Percentiles rank a stretch among this genome's conserved stretches.
These are phyloP conservation scores for Xylaria sp. DNA, from an alignment of 2,329 filamentous ascomycete genomes.

Conservation along the genomic window DNA sequence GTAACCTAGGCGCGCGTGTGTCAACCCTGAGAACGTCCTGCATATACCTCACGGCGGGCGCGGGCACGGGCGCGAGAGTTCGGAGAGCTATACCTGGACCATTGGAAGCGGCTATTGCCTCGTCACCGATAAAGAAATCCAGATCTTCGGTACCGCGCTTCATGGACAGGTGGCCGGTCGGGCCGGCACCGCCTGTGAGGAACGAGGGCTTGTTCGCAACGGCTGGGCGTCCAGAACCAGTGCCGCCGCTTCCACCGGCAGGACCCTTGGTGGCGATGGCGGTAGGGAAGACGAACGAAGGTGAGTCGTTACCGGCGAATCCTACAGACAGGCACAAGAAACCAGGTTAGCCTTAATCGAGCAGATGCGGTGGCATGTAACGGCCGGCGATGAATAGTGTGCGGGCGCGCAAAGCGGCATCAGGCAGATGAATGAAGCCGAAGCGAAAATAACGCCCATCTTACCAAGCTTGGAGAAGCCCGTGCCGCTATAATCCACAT, in stretches of 20 bases:
- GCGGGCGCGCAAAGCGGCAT: constrained; percentile 7
- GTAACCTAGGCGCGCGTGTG: constrained; percentile 70
- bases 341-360: constrained; percentile 40
- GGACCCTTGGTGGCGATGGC: constrained; percentile 95
- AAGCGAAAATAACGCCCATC: constrained; percentile 46
- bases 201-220: constrained; percentile 96
- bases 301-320: constrained; percentile 98
- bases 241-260: constrained; percentile 74
- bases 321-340: constrained; percentile 61
- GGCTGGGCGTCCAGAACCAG: constrained; percentile 87
- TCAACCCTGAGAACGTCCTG: constrained; percentile 34
- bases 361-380: constrained; percentile 11
- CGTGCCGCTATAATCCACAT: constrained; percentile 78
- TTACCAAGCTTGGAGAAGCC: constrained; percentile 98
- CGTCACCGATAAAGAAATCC: constrained; percentile 98
- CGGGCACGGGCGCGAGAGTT: not conserved
- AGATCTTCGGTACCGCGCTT: constrained; percentile 98
- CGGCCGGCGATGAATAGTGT: too few relatives aligned
- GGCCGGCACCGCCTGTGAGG: constrained; percentile 88
- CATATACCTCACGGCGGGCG: constrained; percentile 1
- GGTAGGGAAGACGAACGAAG: constrained; percentile 98
- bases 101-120: constrained; percentile 83
- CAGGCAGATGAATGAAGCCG: constrained; percentile 2
- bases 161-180: constrained; percentile 81
- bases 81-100: constrained; percentile 74